These are phyloP conservation scores for Fusarium buxicola DNA, from an alignment of 2,329 filamentous ascomycete genomes.

Conservation along the genomic window DNA sequence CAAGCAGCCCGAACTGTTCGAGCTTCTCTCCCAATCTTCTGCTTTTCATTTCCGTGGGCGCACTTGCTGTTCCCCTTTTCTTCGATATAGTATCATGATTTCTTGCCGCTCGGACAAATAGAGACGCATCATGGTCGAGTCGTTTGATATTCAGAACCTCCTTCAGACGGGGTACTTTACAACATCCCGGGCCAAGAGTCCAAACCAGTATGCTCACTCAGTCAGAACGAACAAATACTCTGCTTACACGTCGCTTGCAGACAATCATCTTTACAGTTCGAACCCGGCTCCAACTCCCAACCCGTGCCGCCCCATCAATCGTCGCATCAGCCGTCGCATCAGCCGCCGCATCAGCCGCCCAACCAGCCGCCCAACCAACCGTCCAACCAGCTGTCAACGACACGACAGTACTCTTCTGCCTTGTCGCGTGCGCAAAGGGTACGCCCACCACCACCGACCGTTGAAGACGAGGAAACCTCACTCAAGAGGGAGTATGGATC, in stretches of 20 bases:
- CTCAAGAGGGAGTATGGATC: conserved; percentile 70
- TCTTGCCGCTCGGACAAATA: conserved; percentile 25
- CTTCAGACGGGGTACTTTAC: conserved; percentile 64
- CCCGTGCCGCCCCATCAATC: conserved; percentile 7
- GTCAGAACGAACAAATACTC: not conserved
- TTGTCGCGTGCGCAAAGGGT: conserved; percentile 41
- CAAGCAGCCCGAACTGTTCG: conserved; percentile 12
- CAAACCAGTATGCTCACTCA: conserved; percentile 43
- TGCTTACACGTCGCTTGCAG: conserved; percentile 36
- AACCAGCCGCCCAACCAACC: conserved; percentile 32
- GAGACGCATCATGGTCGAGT: conserved; percentile 56
- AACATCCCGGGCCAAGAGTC: conserved; percentile 56
- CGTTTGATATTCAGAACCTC: conserved; percentile 58
- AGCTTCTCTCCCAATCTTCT: conserved; percentile 2
- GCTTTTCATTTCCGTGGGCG: conserved; percentile 20
- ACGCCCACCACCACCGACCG: conserved; percentile 71
- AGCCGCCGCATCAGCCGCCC: conserved; percentile 33
- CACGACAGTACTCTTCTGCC: conserved; percentile 30
- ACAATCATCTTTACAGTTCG: conserved; percentile 32
- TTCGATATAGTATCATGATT: conserved; percentile 42
- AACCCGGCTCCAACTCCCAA: conserved; percentile 33
- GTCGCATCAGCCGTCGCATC: conserved; percentile 13
- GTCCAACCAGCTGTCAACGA: conserved; percentile 31
- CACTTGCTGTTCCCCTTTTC: conserved; percentile 17
- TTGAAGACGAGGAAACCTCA: conserved; percentile 76